A percentile compares a stretch with the other conserved stretches of the same genome.
These are phyloP conservation scores for Akebia trifoliata DNA, from an alignment of 164 flowering plant genomes.

Conservation along the genomic window DNA sequence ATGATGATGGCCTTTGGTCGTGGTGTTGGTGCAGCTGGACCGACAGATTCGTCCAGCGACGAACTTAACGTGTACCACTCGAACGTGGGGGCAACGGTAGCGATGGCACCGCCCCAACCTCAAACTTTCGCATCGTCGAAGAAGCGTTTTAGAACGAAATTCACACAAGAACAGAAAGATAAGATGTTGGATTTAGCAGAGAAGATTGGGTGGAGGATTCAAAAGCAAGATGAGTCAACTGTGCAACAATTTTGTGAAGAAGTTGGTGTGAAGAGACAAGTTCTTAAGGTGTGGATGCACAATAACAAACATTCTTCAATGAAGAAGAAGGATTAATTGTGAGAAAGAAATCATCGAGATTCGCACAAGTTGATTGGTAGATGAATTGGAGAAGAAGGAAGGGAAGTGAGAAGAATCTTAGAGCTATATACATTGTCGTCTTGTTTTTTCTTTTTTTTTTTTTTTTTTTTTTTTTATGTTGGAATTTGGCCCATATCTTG, in stretches of 20 bases:
- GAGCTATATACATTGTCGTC: no score
- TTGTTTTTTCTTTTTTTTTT: no score
- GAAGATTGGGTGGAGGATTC: constrained; percentile 44
- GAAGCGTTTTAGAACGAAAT: constrained; percentile 47
- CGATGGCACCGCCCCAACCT: background rate
- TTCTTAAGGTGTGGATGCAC: constrained; percentile 55
- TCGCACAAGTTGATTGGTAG: no score
- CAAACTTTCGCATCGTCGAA: constrained; percentile 9
- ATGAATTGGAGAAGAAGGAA: no score
- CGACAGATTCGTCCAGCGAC: constrained; percentile 1
- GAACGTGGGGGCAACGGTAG: background rate
- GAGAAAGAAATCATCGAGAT: no score
- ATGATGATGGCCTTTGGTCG: background rate
- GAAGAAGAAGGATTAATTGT: constrained; percentile 16
- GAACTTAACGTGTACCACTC: background rate
- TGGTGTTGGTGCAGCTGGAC: no score
- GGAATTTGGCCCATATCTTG: no score
- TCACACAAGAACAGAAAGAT: constrained; percentile 45
- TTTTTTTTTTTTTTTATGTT: no score
- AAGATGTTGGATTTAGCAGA: constrained; percentile 48
- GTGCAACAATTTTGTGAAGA: constrained; percentile 44
- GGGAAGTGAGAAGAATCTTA: no score
- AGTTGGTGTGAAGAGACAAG: constrained; percentile 35
- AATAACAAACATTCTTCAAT: constrained; percentile 37
- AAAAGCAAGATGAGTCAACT: constrained; percentile 35